Evolutionary conservation across 176 grass and related monocot species (phyloP).

Genomic region (Guadua angustifolia): DNA sequence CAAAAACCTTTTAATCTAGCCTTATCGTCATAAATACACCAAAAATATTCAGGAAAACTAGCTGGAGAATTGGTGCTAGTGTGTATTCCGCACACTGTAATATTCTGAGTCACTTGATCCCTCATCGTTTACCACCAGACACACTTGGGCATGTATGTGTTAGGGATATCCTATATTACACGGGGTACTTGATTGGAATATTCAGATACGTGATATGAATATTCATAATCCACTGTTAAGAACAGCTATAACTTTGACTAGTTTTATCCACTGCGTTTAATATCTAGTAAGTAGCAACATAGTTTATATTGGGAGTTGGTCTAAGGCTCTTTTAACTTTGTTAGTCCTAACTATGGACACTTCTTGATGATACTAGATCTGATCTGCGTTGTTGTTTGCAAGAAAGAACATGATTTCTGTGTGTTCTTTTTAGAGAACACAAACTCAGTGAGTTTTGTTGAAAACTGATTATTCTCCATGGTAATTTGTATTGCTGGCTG

Average conservation of each 20-base stretch:
- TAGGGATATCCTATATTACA: background rate
- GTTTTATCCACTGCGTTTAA: background rate
- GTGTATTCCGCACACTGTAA: background rate
- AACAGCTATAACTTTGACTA: background rate
- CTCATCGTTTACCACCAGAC: background rate
- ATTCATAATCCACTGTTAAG: background rate
- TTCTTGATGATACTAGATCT: background rate
- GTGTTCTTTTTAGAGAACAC: background rate
- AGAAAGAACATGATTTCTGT: background rate
- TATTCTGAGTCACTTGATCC: background rate
- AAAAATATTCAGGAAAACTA: conserved; percentile 8
- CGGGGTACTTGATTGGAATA: background rate
- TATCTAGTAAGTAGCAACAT: background rate
- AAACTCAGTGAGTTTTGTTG: background rate
- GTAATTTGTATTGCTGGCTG: background rate
- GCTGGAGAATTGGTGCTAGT: background rate
- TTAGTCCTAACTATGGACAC: background rate
- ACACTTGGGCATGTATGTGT: background rate
- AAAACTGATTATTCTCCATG: background rate
- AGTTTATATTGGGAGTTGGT: background rate
- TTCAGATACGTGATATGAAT: background rate
- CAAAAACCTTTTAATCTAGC: conserved; percentile 35
- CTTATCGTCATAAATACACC: background rate
- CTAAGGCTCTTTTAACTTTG: background rate
- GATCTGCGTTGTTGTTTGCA: background rate